phyloP scores from a whole-genome alignment of 2,329 filamentous ascomycete species.

The Xylaria sp. region DNA sequence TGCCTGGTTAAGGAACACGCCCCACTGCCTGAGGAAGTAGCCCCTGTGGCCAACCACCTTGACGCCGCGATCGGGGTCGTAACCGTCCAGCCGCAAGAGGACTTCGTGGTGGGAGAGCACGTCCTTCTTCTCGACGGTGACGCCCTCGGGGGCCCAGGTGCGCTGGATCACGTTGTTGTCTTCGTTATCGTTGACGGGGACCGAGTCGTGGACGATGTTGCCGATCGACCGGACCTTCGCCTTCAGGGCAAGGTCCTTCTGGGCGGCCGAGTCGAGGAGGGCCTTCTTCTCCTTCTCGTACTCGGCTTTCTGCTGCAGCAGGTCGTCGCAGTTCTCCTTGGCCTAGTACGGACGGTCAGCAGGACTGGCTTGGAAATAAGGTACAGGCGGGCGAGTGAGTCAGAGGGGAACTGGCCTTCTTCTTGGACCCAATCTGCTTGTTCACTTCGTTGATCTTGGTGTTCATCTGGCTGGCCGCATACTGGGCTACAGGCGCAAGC shows the following conservation, averaged over 20 bases:
- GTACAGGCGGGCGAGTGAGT: slow-evolving; percentile 28
- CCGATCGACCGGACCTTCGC: slow-evolving; percentile 83
- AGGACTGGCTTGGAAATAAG: neutral
- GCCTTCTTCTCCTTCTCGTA: slow-evolving; percentile 83
- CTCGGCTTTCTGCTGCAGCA: slow-evolving; percentile 76
- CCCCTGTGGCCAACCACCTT: slow-evolving; percentile 95
- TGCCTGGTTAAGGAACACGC: slow-evolving; percentile 88
- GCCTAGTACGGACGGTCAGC: slow-evolving; percentile 49
- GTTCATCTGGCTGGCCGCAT: slow-evolving; percentile 77
- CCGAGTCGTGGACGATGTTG: slow-evolving; percentile 85
- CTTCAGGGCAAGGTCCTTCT: slow-evolving; percentile 75
- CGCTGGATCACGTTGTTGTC: slow-evolving; percentile 80
- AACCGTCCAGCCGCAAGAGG: slow-evolving; percentile 82
- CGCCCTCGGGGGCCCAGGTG: slow-evolving; percentile 79
- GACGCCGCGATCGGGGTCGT: slow-evolving; percentile 88
- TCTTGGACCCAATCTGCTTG: slow-evolving; percentile 88
- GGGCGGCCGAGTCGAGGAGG: slow-evolving; percentile 70
- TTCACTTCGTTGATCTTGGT: slow-evolving; percentile 85
- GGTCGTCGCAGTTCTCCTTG: slow-evolving; percentile 83
- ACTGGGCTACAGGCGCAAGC: slow-evolving; percentile 57
- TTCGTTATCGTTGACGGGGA: slow-evolving; percentile 44
- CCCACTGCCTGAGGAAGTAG: slow-evolving; percentile 89
- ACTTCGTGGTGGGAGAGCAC: slow-evolving; percentile 94
- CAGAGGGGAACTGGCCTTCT: slow-evolving; percentile 64
- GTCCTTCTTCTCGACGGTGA: slow-evolving; percentile 73